phyloP scores from a whole-genome alignment of 495 filamentous ascomycete genomes.

The Aspergillus bertholletiae region DNA sequence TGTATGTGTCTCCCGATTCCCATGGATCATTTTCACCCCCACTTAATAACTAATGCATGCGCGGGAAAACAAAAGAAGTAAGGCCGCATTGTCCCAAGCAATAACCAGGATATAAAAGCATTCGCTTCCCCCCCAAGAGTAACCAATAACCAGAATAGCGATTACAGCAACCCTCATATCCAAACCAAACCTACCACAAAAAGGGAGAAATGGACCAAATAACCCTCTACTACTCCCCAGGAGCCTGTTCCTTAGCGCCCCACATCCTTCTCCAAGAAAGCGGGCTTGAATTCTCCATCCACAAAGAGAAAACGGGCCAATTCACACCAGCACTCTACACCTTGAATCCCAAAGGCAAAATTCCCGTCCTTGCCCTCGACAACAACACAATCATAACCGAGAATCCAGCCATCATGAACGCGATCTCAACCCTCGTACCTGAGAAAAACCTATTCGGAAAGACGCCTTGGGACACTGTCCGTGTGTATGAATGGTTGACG shows the following conservation, averaged over 20 bases:
- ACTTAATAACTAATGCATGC: no score
- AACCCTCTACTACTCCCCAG: slow-evolving; percentile 23
- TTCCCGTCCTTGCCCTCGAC: slow-evolving; percentile 28
- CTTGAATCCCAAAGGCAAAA: slow-evolving; percentile 30
- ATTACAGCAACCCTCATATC: no score
- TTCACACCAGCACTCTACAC: slow-evolving; percentile 3
- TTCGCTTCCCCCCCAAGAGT: no score
- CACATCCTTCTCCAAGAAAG: slow-evolving; percentile 32
- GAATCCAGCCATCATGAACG: slow-evolving; percentile 19
- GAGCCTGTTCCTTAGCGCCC: slow-evolving; percentile 31
- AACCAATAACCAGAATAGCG: no score
- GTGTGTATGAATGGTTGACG: slow-evolving; percentile 35
- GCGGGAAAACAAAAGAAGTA: no score
- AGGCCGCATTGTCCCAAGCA: no score
- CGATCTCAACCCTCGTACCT: slow-evolving; percentile 23
- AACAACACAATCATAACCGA: slow-evolving; percentile 35
- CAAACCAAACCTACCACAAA: no score
- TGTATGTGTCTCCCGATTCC: no score
- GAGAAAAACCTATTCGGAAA: slow-evolving; percentile 24
- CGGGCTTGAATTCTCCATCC: slow-evolving; percentile 15
- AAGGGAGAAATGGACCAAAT: no score
- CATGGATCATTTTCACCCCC: no score
- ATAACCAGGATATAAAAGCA: no score
- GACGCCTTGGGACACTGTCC: slow-evolving; percentile 22
- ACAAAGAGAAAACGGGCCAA: not conserved